Evolutionary conservation across 345 rosid genomes (phyloP).

Genomic region (Anastatica hierochuntica): DNA sequence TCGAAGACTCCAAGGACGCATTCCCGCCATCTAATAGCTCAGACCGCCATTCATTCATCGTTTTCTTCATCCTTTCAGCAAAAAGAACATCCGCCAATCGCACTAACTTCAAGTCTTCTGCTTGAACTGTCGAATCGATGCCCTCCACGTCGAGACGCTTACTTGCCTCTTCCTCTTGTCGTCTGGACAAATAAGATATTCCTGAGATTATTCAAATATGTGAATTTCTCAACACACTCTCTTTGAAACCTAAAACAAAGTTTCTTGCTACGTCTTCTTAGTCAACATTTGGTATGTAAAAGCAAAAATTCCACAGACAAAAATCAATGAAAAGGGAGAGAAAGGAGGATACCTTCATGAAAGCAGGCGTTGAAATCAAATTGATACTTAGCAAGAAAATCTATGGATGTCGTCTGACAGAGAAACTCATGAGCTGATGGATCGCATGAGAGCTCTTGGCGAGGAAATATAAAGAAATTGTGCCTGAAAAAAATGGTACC

Average conservation of each 20-base stretch:
- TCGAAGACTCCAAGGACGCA: slow-evolving; percentile 16
- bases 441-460: slow-evolving; percentile 45
- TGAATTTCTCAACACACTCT: slow-evolving; percentile 25
- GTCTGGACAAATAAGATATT: slow-evolving; percentile 86
- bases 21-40: slow-evolving; percentile 35
- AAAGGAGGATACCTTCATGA: slow-evolving; percentile 43
- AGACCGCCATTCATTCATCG: slow-evolving; percentile 52
- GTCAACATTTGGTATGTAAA: not conserved
- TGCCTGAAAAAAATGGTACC: slow-evolving; percentile 34
- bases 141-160: slow-evolving; percentile 30
- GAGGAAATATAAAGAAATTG: slow-evolving; percentile 79
- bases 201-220: slow-evolving; percentile 52
- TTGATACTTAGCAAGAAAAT: slow-evolving; percentile 79
- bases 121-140: slow-evolving; percentile 15
- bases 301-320: not conserved
- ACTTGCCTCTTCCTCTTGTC: slow-evolving; percentile 51
- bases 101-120: slow-evolving; percentile 32
- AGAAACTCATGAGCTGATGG: slow-evolving; percentile 59
- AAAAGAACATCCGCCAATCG: slow-evolving; percentile 54
- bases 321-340: not conserved
- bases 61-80: slow-evolving; percentile 73
- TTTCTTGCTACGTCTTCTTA: not conserved
- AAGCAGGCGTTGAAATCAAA: slow-evolving; percentile 88
- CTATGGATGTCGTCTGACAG: slow-evolving; percentile 79
- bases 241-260: not conserved